Base-by-base conservation (phyloP, 441 rosid species). In the Pelargonium cotyledonis region DNA sequence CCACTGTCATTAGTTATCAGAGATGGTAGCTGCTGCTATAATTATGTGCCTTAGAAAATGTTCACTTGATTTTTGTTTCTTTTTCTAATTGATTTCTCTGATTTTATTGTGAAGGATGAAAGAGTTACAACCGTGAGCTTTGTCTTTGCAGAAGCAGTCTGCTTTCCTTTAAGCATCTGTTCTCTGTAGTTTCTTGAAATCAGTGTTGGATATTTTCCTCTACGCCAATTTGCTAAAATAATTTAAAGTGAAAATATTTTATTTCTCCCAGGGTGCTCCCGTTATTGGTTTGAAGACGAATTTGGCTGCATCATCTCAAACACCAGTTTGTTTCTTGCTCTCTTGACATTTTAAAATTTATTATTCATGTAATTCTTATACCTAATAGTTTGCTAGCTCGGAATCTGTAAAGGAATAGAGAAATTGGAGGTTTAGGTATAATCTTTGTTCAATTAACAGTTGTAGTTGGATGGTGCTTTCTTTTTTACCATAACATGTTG, bases 181-280 rank as follows among this genome's bases (percentile, higher is more conserved):
- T 58, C 63, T 58, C 63, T 58, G 63, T 11, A 21, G 35, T 58
- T 58, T 58, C 63, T 58, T 58, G 63, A 58, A 58, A 58, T 58
- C 8, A 58, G 35, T 21, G 11, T 58, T 58, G 35, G 38, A 65
- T 68, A 47, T 49, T 23, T 18, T 63, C 62, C 66, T 73, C 38
- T 4, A 49, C 49, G 46, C 47, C 8, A 69, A 35, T 65, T 38
- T 44, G 72, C 66, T 21, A 72, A 29, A 29, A 70, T 31, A 75
- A 41, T 75, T 69, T 40, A 38, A 31, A 62, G 71, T 66, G 66
- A 76, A 71, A 66, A 47, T 65, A 66, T 31, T 63, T 67, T 58
- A n/a, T 69, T 60, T 74, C 81, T 73, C 66, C 77, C 88, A 93
- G 99, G 97, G 89, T 70, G 88, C 91, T 40, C 97, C 96, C 40